phyloP scores from a whole-genome alignment of 148 eudicot species.

The Rhododendron kiyosumense region DNA sequence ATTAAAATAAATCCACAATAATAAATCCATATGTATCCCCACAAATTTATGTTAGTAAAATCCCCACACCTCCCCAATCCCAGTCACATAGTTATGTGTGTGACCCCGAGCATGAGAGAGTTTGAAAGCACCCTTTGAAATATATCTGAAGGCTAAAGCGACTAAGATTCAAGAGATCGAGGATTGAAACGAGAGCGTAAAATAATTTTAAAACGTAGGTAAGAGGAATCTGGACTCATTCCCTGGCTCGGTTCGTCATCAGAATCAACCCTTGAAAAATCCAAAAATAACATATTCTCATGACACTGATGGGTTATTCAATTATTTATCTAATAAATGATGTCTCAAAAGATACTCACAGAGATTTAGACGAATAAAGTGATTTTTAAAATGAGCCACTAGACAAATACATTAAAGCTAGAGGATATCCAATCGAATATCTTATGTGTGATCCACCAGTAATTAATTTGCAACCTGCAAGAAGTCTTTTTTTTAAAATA shows the following conservation, averaged over 20 bases:
- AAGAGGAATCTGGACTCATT: neutral
- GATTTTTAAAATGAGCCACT: neutral
- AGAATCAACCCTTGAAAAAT: too few relatives aligned
- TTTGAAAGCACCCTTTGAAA: too few relatives aligned
- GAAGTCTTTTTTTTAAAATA: neutral
- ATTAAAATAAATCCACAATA: neutral
- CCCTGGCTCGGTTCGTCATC: neutral
- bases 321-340: too few relatives aligned
- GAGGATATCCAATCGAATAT: constrained; percentile 20
- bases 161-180: too few relatives aligned
- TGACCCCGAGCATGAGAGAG: neutral
- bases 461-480: neutral
- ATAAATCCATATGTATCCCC: neutral
- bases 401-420: neutral
- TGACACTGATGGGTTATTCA: neutral
- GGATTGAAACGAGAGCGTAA: too few relatives aligned
- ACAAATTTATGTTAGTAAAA: too few relatives aligned
- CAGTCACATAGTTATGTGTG: too few relatives aligned
- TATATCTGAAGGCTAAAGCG: too few relatives aligned
- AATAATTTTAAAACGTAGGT: neutral
- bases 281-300: neutral
- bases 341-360: neutral
- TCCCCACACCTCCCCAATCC: too few relatives aligned
- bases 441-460: neutral
- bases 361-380: neutral